phyloP scores from a whole-genome alignment of 352 stramenopile genomes.

The Pythium sukuiense region DNA sequence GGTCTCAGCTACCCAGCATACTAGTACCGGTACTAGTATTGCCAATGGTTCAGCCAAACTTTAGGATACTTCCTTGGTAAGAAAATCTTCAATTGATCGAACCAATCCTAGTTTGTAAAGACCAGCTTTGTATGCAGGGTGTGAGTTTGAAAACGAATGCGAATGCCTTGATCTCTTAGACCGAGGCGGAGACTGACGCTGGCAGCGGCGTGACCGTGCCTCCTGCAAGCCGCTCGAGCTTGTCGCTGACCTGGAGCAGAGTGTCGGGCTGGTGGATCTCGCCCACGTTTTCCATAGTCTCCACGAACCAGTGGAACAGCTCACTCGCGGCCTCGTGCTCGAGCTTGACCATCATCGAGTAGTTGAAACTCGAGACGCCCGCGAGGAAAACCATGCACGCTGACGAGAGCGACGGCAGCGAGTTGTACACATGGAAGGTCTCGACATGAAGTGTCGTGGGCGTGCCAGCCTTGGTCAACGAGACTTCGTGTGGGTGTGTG shows the following conservation, averaged over 20 bases:
- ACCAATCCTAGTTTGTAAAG: too few species aligned
- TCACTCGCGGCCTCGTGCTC: constrained; percentile 30
- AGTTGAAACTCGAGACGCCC: constrained; percentile 53
- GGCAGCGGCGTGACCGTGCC: not conserved
- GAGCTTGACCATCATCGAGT: constrained; percentile 68
- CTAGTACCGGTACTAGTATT: too few species aligned
- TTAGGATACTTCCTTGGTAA: too few species aligned
- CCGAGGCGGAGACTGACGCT: not conserved
- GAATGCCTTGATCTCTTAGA: not conserved
- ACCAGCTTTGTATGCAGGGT: too few species aligned
- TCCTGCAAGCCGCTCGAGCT: constrained; percentile 25
- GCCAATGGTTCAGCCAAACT: too few species aligned
- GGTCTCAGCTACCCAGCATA: too few species aligned
- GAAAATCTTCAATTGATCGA: too few species aligned
- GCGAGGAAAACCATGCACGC: constrained; percentile 54
- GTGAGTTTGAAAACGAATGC: too few species aligned
- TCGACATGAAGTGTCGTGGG: constrained; percentile 37
- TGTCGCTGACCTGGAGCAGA: constrained; percentile 40
- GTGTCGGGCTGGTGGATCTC: constrained; percentile 40
- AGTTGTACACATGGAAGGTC: constrained; percentile 56
- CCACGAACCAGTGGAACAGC: constrained; percentile 56
- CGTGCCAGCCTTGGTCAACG: constrained; percentile 15
- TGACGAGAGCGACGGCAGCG: constrained; percentile 50
- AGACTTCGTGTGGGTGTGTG: constrained; percentile 14
- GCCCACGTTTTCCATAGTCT: constrained; percentile 48